These are phyloP conservation scores for Sordariomycetes sp. DNA, from an alignment of 2,329 filamentous ascomycete species.

Conservation along the genomic window DNA sequence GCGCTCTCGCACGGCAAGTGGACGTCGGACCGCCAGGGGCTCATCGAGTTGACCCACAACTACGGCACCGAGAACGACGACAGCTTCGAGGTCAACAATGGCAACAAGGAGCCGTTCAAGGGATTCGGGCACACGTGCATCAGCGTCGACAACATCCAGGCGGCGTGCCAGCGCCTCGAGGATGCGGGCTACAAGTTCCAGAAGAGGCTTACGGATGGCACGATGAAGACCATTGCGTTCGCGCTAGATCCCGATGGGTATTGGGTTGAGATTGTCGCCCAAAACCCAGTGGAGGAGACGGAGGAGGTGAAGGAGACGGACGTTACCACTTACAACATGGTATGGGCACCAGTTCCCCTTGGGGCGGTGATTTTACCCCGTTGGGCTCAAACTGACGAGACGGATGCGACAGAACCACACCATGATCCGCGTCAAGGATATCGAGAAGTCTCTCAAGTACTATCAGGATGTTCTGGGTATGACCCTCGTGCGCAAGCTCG, in stretches of 20 bases:
- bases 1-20: constrained; percentile 65
- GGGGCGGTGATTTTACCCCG: background rate
- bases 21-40: constrained; percentile 71
- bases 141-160: constrained; percentile 74
- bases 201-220: constrained; percentile 84
- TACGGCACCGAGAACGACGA: constrained; percentile 85
- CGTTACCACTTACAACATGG: constrained; percentile 61
- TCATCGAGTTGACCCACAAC: constrained; percentile 77
- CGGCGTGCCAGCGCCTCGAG: constrained; percentile 80
- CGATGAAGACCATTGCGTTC: constrained; percentile 84
- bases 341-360: constrained; percentile 12
- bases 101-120: constrained; percentile 79
- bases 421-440: constrained; percentile 89
- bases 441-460: constrained; percentile 62
- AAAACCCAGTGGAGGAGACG: constrained; percentile 60
- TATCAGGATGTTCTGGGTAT: constrained; percentile 86
- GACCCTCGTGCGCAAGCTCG: constrained; percentile 63
- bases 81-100: constrained; percentile 72
- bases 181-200: constrained; percentile 88
- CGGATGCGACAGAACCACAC: constrained; percentile 58
- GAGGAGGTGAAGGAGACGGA: constrained; percentile 66
- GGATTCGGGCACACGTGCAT: constrained; percentile 84
- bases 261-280: constrained; percentile 75
- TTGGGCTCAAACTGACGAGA: background rate
- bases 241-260: constrained; percentile 80